phyloP scores from a whole-genome alignment of 345 rosid genomes.

The Alliaria petiolata region DNA sequence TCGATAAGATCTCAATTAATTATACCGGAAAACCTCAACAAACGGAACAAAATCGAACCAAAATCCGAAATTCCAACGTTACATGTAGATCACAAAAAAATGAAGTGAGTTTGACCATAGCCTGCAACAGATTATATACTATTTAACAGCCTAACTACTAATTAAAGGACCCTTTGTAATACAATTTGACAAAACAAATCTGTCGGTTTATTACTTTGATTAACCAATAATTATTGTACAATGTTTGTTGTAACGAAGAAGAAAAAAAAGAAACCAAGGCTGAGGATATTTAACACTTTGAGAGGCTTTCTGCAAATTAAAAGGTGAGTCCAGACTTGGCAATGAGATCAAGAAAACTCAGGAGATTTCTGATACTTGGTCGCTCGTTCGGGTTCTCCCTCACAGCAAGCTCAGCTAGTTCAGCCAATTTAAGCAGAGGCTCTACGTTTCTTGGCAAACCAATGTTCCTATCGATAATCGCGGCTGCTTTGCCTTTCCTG shows the following conservation, averaged over 20 bases:
- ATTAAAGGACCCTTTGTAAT: background rate
- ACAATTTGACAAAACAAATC: constrained; percentile 3
- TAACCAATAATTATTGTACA: constrained; percentile 25
- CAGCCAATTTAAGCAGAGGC: constrained; percentile 75
- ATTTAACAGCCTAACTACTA: too few relatives aligned
- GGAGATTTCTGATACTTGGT: constrained; percentile 54
- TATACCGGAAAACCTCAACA: background rate
- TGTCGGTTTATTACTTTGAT: constrained; percentile 20
- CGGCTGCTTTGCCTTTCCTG: constrained; percentile 65
- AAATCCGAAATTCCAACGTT: background rate
- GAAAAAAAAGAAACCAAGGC: background rate
- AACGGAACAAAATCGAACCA: too few relatives aligned
- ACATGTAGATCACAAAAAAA: background rate
- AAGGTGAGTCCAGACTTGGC: constrained; percentile 59
- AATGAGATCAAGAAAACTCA: constrained; percentile 63
- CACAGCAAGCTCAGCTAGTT: constrained; percentile 66
- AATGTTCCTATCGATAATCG: constrained; percentile 57
- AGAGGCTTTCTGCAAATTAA: constrained; percentile 17
- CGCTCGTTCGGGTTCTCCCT: constrained; percentile 58
- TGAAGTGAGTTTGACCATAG: background rate
- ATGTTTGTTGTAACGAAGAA: background rate
- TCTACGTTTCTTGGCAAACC: constrained; percentile 79
- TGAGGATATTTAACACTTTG: constrained; percentile 12
- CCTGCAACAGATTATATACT: background rate
- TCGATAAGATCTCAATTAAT: background rate